phyloP scores from a whole-genome alignment of 805 yeast genomes.

The Metschnikowia sp. region DNA sequence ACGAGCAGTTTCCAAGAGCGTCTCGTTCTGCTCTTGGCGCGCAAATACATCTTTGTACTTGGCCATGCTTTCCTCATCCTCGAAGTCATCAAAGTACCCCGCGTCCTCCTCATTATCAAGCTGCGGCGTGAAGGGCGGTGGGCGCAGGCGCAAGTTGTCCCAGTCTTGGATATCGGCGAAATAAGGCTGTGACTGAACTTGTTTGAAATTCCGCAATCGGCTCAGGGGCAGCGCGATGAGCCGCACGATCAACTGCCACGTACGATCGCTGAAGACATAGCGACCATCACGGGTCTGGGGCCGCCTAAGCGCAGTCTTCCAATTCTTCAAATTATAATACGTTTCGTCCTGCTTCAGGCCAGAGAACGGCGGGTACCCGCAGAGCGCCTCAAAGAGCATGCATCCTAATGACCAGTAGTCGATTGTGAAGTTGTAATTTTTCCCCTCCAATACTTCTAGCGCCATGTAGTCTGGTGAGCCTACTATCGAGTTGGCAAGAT shows the following conservation, averaged over 20 bases:
- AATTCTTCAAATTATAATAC: constrained; percentile 85
- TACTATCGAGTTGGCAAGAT: constrained; percentile 90
- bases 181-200: constrained; percentile 75
- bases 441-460: constrained; percentile 91
- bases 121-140: constrained; percentile 97
- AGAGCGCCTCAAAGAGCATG: constrained; percentile 91
- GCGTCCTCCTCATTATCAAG: constrained; percentile 97
- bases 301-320: constrained; percentile 84
- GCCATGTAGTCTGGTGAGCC: constrained; percentile 99
- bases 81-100: constrained; percentile 97
- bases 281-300: constrained; percentile 92
- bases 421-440: constrained; percentile 89
- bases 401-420: constrained; percentile 99
- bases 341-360: constrained; percentile 95
- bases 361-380: constrained; percentile 96
- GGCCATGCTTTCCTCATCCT: constrained; percentile 94
- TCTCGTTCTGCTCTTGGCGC: constrained; percentile 82
- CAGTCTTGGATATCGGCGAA: constrained; percentile 77
- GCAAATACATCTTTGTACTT: constrained; percentile 96
- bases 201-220: constrained; percentile 75
- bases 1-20: constrained; percentile 54
- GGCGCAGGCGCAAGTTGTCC: constrained; percentile 59
- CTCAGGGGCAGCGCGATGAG: constrained; percentile 76
- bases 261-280: constrained; percentile 90
- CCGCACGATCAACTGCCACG: constrained; percentile 84